Evolutionary conservation across 768 basidiomycete genomes (phyloP).

Genomic region (Trichaptum fuscoviolaceum): DNA sequence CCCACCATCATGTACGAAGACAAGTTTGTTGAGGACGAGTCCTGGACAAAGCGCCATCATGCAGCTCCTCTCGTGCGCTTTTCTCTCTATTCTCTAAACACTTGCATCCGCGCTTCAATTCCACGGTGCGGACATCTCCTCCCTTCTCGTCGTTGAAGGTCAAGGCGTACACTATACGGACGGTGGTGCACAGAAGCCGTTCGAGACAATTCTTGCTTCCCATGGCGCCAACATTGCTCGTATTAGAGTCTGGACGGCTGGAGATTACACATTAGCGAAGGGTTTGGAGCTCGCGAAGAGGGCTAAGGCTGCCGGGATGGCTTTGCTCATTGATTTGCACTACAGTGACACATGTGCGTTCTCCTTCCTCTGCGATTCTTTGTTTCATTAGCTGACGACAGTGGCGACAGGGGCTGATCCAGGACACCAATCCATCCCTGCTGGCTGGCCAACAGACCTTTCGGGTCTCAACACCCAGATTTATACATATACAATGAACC

Average conservation of each 20-base stretch:
- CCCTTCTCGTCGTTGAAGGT: constrained; percentile 47
- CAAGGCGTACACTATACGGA: constrained; percentile 42
- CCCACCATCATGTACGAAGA: background rate
- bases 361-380: too few relatives aligned
- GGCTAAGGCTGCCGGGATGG: constrained; percentile 51
- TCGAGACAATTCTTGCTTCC: constrained; percentile 49
- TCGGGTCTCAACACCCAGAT: constrained; percentile 52
- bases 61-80: background rate
- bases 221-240: constrained; percentile 56
- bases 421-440: constrained; percentile 54
- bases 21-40: too few relatives aligned
- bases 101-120: constrained; percentile 33
- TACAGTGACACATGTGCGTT: constrained; percentile 58
- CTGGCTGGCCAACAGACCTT: constrained; percentile 47
- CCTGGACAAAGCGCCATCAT: background rate
- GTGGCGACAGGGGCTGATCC: constrained; percentile 53
- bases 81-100: background rate
- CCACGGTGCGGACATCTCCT: constrained; percentile 54
- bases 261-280: constrained; percentile 44
- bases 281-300: constrained; percentile 51
- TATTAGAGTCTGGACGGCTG: constrained; percentile 59
- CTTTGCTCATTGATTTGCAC: constrained; percentile 51
- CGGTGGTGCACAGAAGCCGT: constrained; percentile 24
- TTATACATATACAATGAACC: constrained; percentile 46
- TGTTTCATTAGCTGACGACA: background rate